phyloP scores from a whole-genome alignment of 2,329 filamentous ascomycete species.

The Cladorrhinum sp. region DNA sequence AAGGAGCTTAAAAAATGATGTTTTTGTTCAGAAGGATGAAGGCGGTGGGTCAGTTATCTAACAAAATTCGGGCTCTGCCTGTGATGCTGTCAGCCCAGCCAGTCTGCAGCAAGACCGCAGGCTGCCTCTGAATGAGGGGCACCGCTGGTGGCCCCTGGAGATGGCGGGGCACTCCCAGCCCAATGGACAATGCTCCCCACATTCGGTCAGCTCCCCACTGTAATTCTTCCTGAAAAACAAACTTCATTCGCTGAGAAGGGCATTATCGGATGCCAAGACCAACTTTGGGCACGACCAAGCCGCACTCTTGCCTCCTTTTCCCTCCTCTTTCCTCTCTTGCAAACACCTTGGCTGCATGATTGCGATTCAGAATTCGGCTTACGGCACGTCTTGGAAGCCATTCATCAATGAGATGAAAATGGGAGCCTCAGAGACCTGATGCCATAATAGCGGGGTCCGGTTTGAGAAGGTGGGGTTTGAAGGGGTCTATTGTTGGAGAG shows the following conservation, averaged over 20 bases:
- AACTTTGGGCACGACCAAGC: neutral
- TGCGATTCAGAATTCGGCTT: neutral
- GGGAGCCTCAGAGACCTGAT: neutral
- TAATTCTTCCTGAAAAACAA: neutral
- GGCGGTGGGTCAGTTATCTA: neutral
- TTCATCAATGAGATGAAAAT: neutral
- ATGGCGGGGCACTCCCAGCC: neutral
- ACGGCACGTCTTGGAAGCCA: neutral
- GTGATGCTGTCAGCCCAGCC: neutral
- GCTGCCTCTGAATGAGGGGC: neutral
- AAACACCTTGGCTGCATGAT: conserved; percentile 8
- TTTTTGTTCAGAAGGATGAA: neutral
- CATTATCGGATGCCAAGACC: neutral
- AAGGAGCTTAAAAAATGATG: neutral
- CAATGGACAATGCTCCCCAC: too few relatives aligned
- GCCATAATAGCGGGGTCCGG: conserved; percentile 3
- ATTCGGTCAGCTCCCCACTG: too few relatives aligned
- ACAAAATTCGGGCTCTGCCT: neutral
- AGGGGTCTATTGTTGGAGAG: neutral
- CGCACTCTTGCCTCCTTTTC: neutral
- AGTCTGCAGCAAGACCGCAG: neutral
- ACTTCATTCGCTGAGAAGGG: neutral
- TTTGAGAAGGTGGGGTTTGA: neutral
- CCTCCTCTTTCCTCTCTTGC: neutral
- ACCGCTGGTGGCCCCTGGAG: too few relatives aligned